Conservation (phyloP, 306 rosid species). For the Arachis hypogaea region DNA sequence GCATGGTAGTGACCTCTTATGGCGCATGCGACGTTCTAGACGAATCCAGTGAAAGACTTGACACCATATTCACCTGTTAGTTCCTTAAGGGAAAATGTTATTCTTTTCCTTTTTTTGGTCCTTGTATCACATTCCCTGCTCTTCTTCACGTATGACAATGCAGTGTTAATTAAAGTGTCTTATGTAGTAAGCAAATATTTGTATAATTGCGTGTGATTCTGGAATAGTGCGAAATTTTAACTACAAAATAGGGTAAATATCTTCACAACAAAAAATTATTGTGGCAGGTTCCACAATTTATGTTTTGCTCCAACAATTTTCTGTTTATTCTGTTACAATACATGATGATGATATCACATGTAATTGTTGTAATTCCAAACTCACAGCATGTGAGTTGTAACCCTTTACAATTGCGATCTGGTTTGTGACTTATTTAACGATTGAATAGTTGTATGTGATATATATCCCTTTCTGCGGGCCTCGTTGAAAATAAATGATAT, state of each 20-base stretch:
- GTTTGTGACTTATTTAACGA: not conserved
- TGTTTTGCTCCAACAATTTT: too few species aligned
- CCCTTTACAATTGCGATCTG: not conserved
- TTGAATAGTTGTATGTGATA: too few species aligned
- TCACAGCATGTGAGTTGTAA: too few species aligned
- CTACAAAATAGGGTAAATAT: too few species aligned
- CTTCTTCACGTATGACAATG: not conserved
- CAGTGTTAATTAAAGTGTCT: not conserved
- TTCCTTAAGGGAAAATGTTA: not conserved
- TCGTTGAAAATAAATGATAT: not conserved
- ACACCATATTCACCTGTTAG: slow-evolving; percentile 17
- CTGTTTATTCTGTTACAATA: too few species aligned
- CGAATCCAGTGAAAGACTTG: slow-evolving; percentile 42
- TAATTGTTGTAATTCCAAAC: too few species aligned
- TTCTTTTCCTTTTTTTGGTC: not conserved
- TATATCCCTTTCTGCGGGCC: not conserved
- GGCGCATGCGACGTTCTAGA: slow-evolving; percentile 58
- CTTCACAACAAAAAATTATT: too few species aligned
- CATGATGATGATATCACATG: too few species aligned
- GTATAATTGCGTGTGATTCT: too few species aligned
- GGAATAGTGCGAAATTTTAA: too few species aligned
- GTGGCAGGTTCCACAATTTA: too few species aligned
- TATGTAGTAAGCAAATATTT: not conserved
- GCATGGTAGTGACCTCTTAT: slow-evolving; percentile 54
- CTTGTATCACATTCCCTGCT: not conserved